These are phyloP conservation scores for Carallia brachiata DNA, from an alignment of 345 rosid species.

Conservation along the genomic window DNA sequence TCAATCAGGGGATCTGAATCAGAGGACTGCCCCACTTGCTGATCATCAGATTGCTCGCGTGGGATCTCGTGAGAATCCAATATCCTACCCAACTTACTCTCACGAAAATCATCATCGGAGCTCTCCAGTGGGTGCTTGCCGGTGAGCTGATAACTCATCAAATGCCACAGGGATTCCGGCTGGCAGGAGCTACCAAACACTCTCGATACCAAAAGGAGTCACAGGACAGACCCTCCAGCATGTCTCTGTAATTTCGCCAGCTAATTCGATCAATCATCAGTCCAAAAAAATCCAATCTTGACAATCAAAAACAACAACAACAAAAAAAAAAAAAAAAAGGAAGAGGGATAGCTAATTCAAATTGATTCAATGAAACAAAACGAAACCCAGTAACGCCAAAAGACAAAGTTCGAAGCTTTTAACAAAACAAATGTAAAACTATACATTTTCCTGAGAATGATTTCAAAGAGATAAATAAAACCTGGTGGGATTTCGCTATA, in stretches of 20 bases:
- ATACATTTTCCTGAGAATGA: neutral
- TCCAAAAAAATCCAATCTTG: slow-evolving; percentile 4
- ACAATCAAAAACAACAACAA: slow-evolving; percentile 8
- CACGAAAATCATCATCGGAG: slow-evolving; percentile 35
- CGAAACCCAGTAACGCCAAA: slow-evolving; percentile 8
- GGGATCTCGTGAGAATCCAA: slow-evolving; percentile 20
- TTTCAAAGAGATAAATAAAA: neutral
- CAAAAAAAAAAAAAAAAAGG: neutral
- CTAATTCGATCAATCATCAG: slow-evolving; percentile 1
- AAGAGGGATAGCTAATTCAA: neutral
- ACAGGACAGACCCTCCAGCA: slow-evolving; percentile 71
- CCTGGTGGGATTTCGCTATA: neutral
- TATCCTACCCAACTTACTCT: slow-evolving; percentile 30
- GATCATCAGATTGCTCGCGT: slow-evolving; percentile 14
- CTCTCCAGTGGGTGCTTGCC: slow-evolving; percentile 52
- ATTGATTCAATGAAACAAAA: slow-evolving; percentile 10
- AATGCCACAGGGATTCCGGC: slow-evolving; percentile 59
- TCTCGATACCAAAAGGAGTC: slow-evolving; percentile 51
- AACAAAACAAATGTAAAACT: neutral
- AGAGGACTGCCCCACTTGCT: slow-evolving; percentile 45
- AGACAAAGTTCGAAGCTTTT: neutral
- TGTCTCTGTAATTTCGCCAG: slow-evolving; percentile 35
- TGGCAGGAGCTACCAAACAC: slow-evolving; percentile 68
- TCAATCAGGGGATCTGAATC: slow-evolving; percentile 63
- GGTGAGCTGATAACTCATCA: slow-evolving; percentile 40